phyloP scores from a whole-genome alignment of 176 grass and related monocot species.

The bread wheat (Triticum aestivum) region DNA sequence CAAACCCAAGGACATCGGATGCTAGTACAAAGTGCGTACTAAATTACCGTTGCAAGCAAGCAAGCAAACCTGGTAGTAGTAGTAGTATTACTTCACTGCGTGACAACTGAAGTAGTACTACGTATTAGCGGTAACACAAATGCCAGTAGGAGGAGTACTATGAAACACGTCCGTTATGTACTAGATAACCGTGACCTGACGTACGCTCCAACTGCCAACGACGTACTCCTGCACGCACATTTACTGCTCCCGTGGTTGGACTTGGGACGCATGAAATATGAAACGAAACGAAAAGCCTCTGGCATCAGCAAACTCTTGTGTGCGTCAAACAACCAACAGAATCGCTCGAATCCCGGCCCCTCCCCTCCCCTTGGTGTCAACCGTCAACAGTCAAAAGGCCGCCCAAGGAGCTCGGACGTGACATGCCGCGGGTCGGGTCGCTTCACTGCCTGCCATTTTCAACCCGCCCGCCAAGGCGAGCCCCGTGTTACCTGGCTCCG shows the following conservation, averaged over 20 bases:
- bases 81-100: too few relatives aligned
- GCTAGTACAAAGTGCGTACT: too few relatives aligned
- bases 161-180: too few relatives aligned
- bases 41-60: too few relatives aligned
- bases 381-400: conserved; percentile 45
- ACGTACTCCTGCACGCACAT: neutral
- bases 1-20: neutral
- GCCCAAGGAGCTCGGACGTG: neutral
- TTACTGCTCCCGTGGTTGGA: neutral
- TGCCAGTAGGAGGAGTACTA: too few relatives aligned
- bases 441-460: neutral
- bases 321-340: neutral
- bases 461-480: conserved; percentile 8
- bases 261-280: neutral
- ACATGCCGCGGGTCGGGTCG: neutral
- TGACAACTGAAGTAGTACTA: too few relatives aligned
- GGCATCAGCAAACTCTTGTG: neutral
- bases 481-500: conserved; percentile 34
- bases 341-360: neutral
- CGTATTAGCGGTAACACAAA: too few relatives aligned
- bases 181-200: neutral
- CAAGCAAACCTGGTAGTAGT: too few relatives aligned
- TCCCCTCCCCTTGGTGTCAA: neutral
- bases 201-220: neutral
- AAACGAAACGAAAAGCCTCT: neutral